These are phyloP conservation scores for Puccinia hordei DNA, from an alignment of 1,284 basidiomycete genomes.

Conservation along the genomic window DNA sequence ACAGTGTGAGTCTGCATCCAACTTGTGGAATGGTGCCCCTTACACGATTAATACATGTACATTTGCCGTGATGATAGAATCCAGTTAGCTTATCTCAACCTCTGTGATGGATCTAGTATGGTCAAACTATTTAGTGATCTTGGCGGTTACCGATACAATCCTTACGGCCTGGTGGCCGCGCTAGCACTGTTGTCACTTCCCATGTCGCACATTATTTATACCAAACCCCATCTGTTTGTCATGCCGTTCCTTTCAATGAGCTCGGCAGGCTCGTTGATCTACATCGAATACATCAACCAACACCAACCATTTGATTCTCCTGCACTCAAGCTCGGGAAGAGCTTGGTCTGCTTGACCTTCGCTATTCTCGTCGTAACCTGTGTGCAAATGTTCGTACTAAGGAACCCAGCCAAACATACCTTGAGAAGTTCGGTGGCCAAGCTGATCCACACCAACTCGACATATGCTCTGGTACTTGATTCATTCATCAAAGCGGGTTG, in stretches of 20 bases:
- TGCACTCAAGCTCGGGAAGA: slow-evolving; percentile 56
- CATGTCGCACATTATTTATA: slow-evolving; percentile 57
- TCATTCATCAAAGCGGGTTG: slow-evolving; percentile 56
- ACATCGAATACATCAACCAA: slow-evolving; percentile 56
- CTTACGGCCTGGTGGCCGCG: slow-evolving; percentile 54
- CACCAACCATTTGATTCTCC: slow-evolving; percentile 57
- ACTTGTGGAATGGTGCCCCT: no score
- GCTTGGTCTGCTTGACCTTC: slow-evolving; percentile 57
- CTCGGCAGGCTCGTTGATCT: slow-evolving; percentile 57
- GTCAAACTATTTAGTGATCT: slow-evolving; percentile 59
- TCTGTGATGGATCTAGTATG: slow-evolving; percentile 50
- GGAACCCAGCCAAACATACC: slow-evolving; percentile 59
- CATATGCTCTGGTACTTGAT: slow-evolving; percentile 58
- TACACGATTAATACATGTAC: no score
- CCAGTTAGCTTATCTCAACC: no score
- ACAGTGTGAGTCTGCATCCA: slow-evolving; percentile 52
- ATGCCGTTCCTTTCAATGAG: slow-evolving; percentile 58
- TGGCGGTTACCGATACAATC: slow-evolving; percentile 60
- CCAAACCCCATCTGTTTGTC: slow-evolving; percentile 56
- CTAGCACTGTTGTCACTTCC: slow-evolving; percentile 56
- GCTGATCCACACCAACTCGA: slow-evolving; percentile 55
- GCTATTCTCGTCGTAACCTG: slow-evolving; percentile 58
- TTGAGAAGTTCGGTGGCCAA: slow-evolving; percentile 57
- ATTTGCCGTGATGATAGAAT: no score
- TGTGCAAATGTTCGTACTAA: slow-evolving; percentile 59